Conservation (phyloP, 2,329 filamentous ascomycete genomes). For the Dactylellina drechsleri region DNA sequence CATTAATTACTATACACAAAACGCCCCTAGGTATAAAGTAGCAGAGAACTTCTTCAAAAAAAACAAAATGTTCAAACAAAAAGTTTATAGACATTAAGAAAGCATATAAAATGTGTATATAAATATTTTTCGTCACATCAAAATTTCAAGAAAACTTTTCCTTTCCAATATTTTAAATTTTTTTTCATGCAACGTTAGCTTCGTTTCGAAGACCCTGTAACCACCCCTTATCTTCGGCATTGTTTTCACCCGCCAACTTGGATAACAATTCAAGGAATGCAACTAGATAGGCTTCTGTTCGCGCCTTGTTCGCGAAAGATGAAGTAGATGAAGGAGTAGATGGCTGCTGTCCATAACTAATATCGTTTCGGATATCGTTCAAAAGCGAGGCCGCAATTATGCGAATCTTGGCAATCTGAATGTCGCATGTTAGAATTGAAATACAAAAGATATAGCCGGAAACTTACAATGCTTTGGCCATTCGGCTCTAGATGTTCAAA, state of each 20-base stretch:
- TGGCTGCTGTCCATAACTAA: slow-evolving; percentile 52
- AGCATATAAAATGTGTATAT: slow-evolving; percentile 1
- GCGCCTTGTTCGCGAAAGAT: slow-evolving; percentile 53
- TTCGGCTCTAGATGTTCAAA: slow-evolving; percentile 53
- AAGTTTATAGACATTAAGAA: slow-evolving; percentile 41
- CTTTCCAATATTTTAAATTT: slow-evolving; percentile 20
- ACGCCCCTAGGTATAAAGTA: slow-evolving; percentile 46
- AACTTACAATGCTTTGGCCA: slow-evolving; percentile 54
- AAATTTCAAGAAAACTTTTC: slow-evolving; percentile 36
- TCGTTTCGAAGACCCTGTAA: slow-evolving; percentile 51
- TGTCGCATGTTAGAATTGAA: slow-evolving; percentile 1
- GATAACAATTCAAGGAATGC: slow-evolving; percentile 52
- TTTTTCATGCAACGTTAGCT: slow-evolving; percentile 24
- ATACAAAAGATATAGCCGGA: neutral
- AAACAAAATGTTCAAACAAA: slow-evolving; percentile 14
- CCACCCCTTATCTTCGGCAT: slow-evolving; percentile 51
- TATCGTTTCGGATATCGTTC: slow-evolving; percentile 50
- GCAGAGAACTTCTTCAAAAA: neutral
- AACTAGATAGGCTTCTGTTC: slow-evolving; percentile 54
- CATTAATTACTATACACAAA: slow-evolving; percentile 53
- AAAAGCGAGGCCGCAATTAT: slow-evolving; percentile 51
- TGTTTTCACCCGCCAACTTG: slow-evolving; percentile 52
- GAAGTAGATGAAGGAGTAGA: slow-evolving; percentile 52
- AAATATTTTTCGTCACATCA: slow-evolving; percentile 1
- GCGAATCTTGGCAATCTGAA: slow-evolving; percentile 53